Base-by-base conservation (phyloP, 345 rosid species). In the Kernera saxatilis region DNA sequence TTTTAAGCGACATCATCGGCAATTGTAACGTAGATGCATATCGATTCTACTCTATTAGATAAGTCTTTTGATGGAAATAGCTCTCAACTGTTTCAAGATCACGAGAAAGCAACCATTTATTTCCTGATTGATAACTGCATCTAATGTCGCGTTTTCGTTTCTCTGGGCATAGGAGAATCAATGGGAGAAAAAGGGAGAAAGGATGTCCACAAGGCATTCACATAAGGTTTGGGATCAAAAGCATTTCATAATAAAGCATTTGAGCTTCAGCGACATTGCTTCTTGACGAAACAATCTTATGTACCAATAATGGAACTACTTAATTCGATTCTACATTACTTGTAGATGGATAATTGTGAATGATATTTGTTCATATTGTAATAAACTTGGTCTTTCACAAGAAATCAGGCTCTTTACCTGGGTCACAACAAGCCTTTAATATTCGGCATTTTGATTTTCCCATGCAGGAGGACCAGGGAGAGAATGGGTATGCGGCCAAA, bases 121-220 rank as follows among this genome's bases (percentile, higher is more conserved):
- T 12, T 18, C 25, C 13, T 2, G 15, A 1, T 13, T 0, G 21
- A 10, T 64, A 10, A n/a, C n/a, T 66, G 39, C 50, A 36, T 49
- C 48, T 67, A 39, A 53, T 40, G 41, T 41, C 1, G 2, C 1
- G n/a, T 23, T 48, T 14, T 59, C 10, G 30, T 48, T 5, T n/a
- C 5, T 62, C 10, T 53, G 0, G 12, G 18, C 12, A 4, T 57
- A 73, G 77, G 77, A 73, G 61, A 73, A 66, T 66, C 77, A 55
- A 49, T 56, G 67, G 72, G 77, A 72, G 71, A 65, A 12, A 2
- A 57, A 64, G 5, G 77, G 44, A 39, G 72, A 73, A 27, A 29
- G 44, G 27, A 12, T 5, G 33, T 13, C 77, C 36, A 2, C 68
- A 67, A 74, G 68, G 22, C 69, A 18, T 14, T 52, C 78, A 59